Evolutionary conservation across 2,329 filamentous ascomycete genomes (phyloP), one percentile per base, ranked within the genome.

Genomic region (Hirsutella minnesotensis): DNA sequence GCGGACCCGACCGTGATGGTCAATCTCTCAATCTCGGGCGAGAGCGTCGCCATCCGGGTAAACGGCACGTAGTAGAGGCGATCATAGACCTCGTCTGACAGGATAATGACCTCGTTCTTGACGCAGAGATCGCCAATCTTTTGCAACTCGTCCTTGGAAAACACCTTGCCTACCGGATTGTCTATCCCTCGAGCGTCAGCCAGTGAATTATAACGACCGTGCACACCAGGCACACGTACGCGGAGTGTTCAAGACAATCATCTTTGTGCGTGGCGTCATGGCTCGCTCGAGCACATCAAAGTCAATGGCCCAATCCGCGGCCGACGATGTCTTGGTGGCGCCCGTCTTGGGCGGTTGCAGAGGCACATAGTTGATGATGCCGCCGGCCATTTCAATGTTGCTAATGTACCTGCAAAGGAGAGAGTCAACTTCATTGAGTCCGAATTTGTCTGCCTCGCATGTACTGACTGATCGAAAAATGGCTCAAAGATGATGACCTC

Each of bases 401-500:
- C 83, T 88, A 52, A 98, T 94, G 62, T 96, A 62, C 45, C 59
- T 62, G 12, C 3, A n/a, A 19, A 39, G 13, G 5, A 9, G 4
- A n/a, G 15, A 27, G 15, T 18, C 16, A 35, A 35, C 33, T 16
- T 18, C 2, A 12, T 31, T 15, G 12, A n/a, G n/a, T n/a, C n/a
- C n/a, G n/a, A n/a, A n/a, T n/a, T n/a, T n/a, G n/a, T n/a, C n/a
- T n/a, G n/a, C n/a, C 15, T 30, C 9, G 9, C 15, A 10, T 16
- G 12, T 4, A 40, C 57, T 44, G 41, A 86, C 80, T 98, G 92
- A 65, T 98, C 92, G 60, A 96, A 98, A 67, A 95, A 98, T 10
- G 92, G 92, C 68, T 98, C 92, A 60, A 98, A 95, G 44, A 98
- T 77, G 51, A 98, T 95, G 51, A 95, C 92, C 63, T 98, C 92